phyloP scores from a whole-genome alignment of 1,284 basidiomycete genomes.

The Heliocybe sulcata region DNA sequence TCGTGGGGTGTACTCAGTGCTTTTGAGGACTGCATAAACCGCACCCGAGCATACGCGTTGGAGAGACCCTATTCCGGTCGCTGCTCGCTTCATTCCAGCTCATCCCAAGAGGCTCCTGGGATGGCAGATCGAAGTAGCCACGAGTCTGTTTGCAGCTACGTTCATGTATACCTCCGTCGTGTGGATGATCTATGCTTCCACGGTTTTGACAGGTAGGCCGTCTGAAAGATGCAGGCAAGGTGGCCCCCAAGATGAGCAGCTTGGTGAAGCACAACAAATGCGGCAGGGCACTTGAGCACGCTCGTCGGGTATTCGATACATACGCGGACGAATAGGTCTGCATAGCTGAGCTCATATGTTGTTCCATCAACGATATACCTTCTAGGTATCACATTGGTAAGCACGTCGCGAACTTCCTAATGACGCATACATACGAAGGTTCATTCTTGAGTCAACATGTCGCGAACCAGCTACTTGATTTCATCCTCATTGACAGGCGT shows the following conservation, averaged over 20 bases:
- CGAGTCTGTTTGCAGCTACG: slow-evolving; percentile 82
- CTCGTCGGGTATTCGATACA: slow-evolving; percentile 77
- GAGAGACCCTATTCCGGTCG: slow-evolving; percentile 87
- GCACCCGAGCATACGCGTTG: slow-evolving; percentile 80
- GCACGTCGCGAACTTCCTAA: no score
- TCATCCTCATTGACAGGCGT: slow-evolving; percentile 91
- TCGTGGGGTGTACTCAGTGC: slow-evolving; percentile 94
- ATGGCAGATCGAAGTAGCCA: slow-evolving; percentile 77
- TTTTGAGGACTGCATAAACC: slow-evolving; percentile 83
- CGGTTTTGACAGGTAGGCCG: slow-evolving; percentile 72
- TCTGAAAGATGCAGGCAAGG: slow-evolving; percentile 76
- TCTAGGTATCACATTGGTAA: neutral
- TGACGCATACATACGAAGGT: no score
- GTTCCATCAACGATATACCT: neutral
- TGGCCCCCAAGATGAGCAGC: slow-evolving; percentile 91
- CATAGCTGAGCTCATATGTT: neutral
- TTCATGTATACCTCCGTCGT: slow-evolving; percentile 48
- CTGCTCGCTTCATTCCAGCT: slow-evolving; percentile 93
- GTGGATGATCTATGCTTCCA: slow-evolving; percentile 7
- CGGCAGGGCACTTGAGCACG: slow-evolving; percentile 82
- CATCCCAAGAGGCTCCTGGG: slow-evolving; percentile 94
- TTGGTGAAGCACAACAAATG: slow-evolving; percentile 96
- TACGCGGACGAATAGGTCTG: slow-evolving; percentile 76
- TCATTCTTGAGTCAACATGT: slow-evolving; percentile 65
- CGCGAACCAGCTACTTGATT: slow-evolving; percentile 85